Conservation (phyloP, 768 basidiomycete species). For the Clitopilus passeckerianus region DNA sequence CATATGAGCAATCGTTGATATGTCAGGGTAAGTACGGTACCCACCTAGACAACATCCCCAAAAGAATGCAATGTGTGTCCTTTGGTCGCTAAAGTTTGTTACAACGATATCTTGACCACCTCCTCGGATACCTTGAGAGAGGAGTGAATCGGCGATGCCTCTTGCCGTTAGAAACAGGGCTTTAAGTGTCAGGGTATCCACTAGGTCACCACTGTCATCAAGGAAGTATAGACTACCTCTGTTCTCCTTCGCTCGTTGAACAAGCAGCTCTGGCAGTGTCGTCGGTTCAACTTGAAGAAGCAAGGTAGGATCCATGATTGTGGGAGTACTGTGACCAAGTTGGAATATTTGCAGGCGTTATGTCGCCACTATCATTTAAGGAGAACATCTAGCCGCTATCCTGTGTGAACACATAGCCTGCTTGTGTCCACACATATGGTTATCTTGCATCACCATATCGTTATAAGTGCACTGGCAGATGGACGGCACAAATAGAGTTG, state of each 20-base stretch:
- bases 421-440: too few species aligned
- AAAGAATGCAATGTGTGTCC: constrained; percentile 16
- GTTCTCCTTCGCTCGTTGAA: constrained; percentile 4
- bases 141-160: neutral
- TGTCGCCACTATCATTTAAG: too few species aligned
- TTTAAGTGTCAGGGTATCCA: neutral
- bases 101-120: constrained; percentile 1
- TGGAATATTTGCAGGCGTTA: too few species aligned
- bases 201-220: neutral
- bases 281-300: neutral
- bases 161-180: neutral
- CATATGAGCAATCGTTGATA: too few species aligned
- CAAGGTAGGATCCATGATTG: neutral
- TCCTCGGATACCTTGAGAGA: neutral
- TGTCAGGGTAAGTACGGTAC: neutral
- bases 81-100: constrained; percentile 12
- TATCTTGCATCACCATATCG: too few species aligned
- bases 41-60: constrained; percentile 17
- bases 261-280: constrained; percentile 13
- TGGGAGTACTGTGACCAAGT: neutral
- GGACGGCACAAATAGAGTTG: too few species aligned
- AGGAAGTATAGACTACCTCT: constrained; percentile 1
- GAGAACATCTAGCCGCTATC: too few species aligned
- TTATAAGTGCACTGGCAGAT: too few species aligned
- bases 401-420: too few species aligned